A percentile compares a stretch with the other conserved stretches of the same genome.
Conservation (phyloP, 2,329 filamentous ascomycete species). For the Plenodomus biglobosus region DNA sequence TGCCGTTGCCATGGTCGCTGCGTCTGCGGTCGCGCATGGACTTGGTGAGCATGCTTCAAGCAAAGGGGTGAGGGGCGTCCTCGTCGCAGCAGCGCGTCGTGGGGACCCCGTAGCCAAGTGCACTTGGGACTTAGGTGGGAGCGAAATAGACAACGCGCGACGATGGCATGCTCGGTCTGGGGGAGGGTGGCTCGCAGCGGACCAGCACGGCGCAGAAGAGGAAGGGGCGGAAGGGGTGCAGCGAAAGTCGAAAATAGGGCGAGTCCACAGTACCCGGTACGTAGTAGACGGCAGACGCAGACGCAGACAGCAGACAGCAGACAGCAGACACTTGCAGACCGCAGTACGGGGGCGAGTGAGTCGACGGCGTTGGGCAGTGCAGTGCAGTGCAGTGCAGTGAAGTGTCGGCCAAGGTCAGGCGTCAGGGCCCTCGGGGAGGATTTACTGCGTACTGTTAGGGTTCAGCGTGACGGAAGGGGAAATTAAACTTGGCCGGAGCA, state of each 20-base stretch:
- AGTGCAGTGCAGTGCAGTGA: neutral
- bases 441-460: too few species aligned
- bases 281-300: too few species aligned
- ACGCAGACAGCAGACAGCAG: too few species aligned
- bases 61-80: conserved; percentile 17
- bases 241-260: neutral
- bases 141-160: conserved; percentile 27
- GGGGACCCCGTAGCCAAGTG: conserved; percentile 9
- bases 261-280: too few species aligned
- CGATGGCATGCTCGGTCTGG: conserved; percentile 25
- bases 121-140: conserved; percentile 28
- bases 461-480: conserved; percentile 1
- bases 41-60: conserved; percentile 32
- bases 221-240: neutral
- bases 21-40: conserved; percentile 33
- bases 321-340: too few species aligned
- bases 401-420: too few species aligned
- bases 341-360: too few species aligned
- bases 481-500: conserved; percentile 4
- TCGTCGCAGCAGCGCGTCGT: conserved; percentile 22
- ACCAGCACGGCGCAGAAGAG: conserved; percentile 5
- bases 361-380: neutral
- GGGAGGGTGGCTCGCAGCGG: neutral
- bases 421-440: neutral
- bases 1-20: conserved; percentile 23